Percentiles rank a stretch among this genome's conserved stretches.
Evolutionary conservation across 768 basidiomycete species (phyloP).

Genomic region (Boletus coccyginus): DNA sequence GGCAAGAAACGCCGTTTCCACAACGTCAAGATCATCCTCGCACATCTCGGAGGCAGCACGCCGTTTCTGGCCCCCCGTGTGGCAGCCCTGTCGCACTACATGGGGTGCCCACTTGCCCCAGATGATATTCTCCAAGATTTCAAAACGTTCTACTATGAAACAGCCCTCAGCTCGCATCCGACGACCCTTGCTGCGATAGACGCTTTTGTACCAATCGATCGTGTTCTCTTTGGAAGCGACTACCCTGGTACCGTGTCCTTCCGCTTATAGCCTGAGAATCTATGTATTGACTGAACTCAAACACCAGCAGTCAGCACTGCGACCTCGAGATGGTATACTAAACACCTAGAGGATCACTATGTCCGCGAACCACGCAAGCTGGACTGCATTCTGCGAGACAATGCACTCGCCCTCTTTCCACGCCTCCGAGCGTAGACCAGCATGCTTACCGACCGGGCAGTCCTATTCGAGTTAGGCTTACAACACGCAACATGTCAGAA

Average conservation of each 20-base stretch:
- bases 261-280: neutral
- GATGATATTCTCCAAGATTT: constrained; percentile 71
- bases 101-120: constrained; percentile 63
- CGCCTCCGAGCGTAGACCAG: constrained; percentile 17
- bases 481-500: constrained; percentile 9
- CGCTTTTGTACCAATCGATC: constrained; percentile 47
- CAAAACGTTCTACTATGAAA: constrained; percentile 70
- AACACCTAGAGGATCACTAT: constrained; percentile 50
- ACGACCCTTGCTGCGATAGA: constrained; percentile 51
- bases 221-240: constrained; percentile 70
- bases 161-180: constrained; percentile 60
- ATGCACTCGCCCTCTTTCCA: constrained; percentile 54
- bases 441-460: neutral
- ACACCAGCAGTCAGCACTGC: constrained; percentile 52
- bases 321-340: constrained; percentile 62
- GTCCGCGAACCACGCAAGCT: constrained; percentile 37
- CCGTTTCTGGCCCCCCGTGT: constrained; percentile 66
- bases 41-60: constrained; percentile 72
- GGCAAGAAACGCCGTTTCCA: constrained; percentile 63
- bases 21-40: constrained; percentile 61
- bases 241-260: constrained; percentile 56
- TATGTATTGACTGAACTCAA: neutral
- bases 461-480: neutral
- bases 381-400: constrained; percentile 44
- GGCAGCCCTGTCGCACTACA: constrained; percentile 62